Conservation (phyloP, 805 yeast species). For the Suhomyces vadensis region DNA sequence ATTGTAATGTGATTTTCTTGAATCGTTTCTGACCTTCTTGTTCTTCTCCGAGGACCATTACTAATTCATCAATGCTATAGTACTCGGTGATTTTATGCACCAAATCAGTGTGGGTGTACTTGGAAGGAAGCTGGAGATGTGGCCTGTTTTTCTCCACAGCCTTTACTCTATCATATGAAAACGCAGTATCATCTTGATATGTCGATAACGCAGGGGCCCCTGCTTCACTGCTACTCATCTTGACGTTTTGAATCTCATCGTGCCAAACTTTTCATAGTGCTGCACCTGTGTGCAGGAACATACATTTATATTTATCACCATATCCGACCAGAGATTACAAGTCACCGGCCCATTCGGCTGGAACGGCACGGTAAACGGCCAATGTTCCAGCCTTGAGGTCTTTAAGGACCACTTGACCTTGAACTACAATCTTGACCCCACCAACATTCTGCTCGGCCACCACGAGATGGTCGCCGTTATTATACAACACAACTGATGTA, state of each 20-base stretch:
- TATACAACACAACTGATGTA: constrained; percentile 40
- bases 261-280: no score
- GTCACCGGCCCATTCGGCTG: constrained; percentile 44
- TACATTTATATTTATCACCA: no score
- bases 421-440: constrained; percentile 41
- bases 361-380: constrained; percentile 49
- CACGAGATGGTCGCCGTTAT: constrained; percentile 27
- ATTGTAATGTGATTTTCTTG: constrained; percentile 74
- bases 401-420: constrained; percentile 38
- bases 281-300: no score
- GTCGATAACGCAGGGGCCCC: constrained; percentile 66
- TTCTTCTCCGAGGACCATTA: constrained; percentile 32
- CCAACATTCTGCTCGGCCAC: constrained; percentile 54
- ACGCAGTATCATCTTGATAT: constrained; percentile 61
- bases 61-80: constrained; percentile 56
- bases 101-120: constrained; percentile 18
- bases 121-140: constrained; percentile 26
- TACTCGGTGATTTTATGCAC: constrained; percentile 45
- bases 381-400: constrained; percentile 45
- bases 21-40: constrained; percentile 32
- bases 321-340: no score
- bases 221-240: no score
- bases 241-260: no score
- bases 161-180: constrained; percentile 47
- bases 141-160: constrained; percentile 20